Evolutionary conservation across 2,329 filamentous ascomycete species (phyloP).

Genomic region (Fusarium brevicatenulatum): DNA sequence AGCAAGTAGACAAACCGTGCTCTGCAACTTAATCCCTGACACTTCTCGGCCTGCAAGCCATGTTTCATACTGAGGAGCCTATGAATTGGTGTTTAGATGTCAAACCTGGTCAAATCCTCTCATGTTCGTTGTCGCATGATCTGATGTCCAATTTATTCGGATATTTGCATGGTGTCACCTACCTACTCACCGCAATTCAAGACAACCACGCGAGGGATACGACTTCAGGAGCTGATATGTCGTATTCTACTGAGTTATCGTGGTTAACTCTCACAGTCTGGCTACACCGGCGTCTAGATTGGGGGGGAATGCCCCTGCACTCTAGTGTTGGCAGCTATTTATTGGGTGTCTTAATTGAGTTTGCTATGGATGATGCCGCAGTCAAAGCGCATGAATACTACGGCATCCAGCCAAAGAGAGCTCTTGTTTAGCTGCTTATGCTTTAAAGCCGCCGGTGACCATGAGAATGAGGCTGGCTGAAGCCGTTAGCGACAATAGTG

Average conservation of each 20-base stretch:
- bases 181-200: not conserved
- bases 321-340: not conserved
- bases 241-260: not conserved
- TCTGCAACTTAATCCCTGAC: not conserved
- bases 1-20: not conserved
- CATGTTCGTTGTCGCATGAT: not conserved
- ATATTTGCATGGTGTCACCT: not conserved
- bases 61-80: not conserved
- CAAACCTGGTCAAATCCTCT: not conserved
- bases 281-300: not conserved
- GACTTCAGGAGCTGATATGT: not conserved
- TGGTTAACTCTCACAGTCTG: not conserved
- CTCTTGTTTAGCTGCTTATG: not conserved
- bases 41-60: not conserved
- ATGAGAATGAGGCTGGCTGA: slow-evolving; percentile 12
- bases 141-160: not conserved
- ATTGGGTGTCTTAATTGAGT: not conserved
- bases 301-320: no score
- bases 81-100: not conserved
- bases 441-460: not conserved
- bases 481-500: slow-evolving; percentile 10
- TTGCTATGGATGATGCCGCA: not conserved
- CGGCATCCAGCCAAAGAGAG: not conserved
- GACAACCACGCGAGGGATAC: not conserved
- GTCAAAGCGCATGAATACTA: slow-evolving; percentile 8